Percentiles rank a stretch among this genome's conserved stretches.
Conservation (phyloP, 345 rosid species). For the Eucalyptus brandiana region DNA sequence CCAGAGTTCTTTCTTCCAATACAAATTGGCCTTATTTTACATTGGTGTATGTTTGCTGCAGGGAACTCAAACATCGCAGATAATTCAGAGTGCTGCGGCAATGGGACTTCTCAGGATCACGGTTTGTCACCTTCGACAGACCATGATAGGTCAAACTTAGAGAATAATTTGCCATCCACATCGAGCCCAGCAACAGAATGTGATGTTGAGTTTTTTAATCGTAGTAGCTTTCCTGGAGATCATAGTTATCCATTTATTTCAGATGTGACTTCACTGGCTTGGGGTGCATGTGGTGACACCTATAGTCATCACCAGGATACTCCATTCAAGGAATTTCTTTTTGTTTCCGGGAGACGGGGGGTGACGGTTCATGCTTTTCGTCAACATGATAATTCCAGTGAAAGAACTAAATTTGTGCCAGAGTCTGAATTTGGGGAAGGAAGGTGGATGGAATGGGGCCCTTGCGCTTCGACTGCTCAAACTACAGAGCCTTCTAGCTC, state of each 20-base stretch:
- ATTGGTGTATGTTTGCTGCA: neutral
- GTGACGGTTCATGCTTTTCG: constrained; percentile 86
- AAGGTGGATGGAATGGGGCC: constrained; percentile 94
- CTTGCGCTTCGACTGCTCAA: constrained; percentile 15
- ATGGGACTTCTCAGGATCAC: constrained; percentile 20
- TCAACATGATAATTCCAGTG: constrained; percentile 16
- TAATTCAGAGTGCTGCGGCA: constrained; percentile 6
- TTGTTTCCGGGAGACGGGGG: constrained; percentile 53
- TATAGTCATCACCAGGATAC: constrained; percentile 49
- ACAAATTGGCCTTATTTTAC: neutral
- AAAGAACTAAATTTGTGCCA: neutral
- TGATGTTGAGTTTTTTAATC: constrained; percentile 23
- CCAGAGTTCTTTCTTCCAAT: neutral
- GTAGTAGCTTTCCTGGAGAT: constrained; percentile 16
- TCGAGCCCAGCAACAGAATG: constrained; percentile 40
- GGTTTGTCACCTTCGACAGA: constrained; percentile 6
- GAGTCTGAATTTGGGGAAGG: constrained; percentile 47
- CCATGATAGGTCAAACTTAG: constrained; percentile 30
- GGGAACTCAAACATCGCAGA: constrained; percentile 4
- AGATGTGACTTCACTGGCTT: constrained; percentile 75
- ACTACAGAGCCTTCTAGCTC: constrained; percentile 3
- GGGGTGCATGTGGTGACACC: constrained; percentile 81
- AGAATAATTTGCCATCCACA: constrained; percentile 23
- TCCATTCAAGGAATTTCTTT: constrained; percentile 68
- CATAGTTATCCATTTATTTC: constrained; percentile 35